These are phyloP conservation scores for Inonotus obliquus DNA, from an alignment of 1,284 basidiomycete species.

Conservation along the genomic window DNA sequence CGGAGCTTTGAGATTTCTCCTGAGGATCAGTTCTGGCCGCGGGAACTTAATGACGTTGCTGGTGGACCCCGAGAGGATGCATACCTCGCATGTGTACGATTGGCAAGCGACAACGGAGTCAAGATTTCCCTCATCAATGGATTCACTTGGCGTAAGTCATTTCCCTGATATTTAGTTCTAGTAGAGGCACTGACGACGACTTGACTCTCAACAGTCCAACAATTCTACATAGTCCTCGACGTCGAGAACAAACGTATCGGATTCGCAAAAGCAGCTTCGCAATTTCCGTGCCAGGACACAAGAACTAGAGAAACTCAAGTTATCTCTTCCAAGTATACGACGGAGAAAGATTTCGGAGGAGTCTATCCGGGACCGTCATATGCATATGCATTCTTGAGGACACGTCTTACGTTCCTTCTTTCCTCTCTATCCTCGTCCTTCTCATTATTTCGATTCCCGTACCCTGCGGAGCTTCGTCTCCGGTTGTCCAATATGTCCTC, in stretches of 20 bases:
- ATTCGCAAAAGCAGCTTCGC: constrained; percentile 9
- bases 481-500: neutral
- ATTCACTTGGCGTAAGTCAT: neutral
- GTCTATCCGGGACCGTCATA: neutral
- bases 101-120: neutral
- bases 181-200: neutral
- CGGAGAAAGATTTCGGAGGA: no score
- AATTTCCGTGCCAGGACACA: neutral
- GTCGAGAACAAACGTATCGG: constrained; percentile 19
- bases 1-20: constrained; percentile 16
- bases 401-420: neutral
- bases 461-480: neutral
- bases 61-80: constrained; percentile 15
- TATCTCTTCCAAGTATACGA: no score
- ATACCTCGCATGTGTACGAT: constrained; percentile 16
- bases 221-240: constrained; percentile 21
- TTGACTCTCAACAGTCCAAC: constrained; percentile 20
- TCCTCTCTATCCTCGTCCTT: neutral
- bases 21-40: constrained; percentile 21
- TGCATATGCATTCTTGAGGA: neutral
- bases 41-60: constrained; percentile 15
- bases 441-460: neutral
- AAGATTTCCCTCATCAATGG: constrained; percentile 1
- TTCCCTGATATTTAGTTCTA: neutral
- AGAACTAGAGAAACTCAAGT: neutral